These are phyloP conservation scores for Xylaria cubensis DNA, from an alignment of 495 filamentous ascomycete genomes.

Conservation along the genomic window DNA sequence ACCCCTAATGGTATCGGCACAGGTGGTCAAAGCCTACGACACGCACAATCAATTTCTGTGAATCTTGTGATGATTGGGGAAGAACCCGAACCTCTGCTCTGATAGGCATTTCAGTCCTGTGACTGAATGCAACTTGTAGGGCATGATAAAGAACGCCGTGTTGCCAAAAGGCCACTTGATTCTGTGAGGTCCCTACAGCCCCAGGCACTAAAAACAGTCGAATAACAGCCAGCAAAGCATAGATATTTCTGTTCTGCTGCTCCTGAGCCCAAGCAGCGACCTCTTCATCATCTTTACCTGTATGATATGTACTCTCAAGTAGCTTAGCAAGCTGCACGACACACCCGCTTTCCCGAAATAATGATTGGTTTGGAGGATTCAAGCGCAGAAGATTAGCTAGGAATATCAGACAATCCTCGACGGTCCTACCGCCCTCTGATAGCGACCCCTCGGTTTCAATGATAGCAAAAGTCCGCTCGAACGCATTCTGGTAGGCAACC, in stretches of 20 bases:
- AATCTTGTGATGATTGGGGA: conserved; percentile 34
- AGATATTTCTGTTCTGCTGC: conserved; percentile 89
- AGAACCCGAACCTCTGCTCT: conserved; percentile 72
- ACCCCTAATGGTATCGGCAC: conserved; percentile 86
- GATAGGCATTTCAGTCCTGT: conserved; percentile 73
- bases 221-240: conserved; percentile 84
- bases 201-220: conserved; percentile 84
- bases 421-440: conserved; percentile 82
- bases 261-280: conserved; percentile 74
- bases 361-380: conserved; percentile 91
- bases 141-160: conserved; percentile 82
- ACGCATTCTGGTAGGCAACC: conserved; percentile 92
- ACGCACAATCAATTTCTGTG: conserved; percentile 36
- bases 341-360: conserved; percentile 90
- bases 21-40: conserved; percentile 76
- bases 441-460: conserved; percentile 83
- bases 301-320: conserved; percentile 66
- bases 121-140: conserved; percentile 83
- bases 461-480: conserved; percentile 82
- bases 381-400: conserved; percentile 88
- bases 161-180: conserved; percentile 86
- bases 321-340: conserved; percentile 75
- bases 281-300: conserved; percentile 63
- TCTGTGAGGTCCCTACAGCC: conserved; percentile 77
- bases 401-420: conserved; percentile 94